Evolutionary conservation across 768 basidiomycete genomes (phyloP).

Genomic region (Boletus bicolor): DNA sequence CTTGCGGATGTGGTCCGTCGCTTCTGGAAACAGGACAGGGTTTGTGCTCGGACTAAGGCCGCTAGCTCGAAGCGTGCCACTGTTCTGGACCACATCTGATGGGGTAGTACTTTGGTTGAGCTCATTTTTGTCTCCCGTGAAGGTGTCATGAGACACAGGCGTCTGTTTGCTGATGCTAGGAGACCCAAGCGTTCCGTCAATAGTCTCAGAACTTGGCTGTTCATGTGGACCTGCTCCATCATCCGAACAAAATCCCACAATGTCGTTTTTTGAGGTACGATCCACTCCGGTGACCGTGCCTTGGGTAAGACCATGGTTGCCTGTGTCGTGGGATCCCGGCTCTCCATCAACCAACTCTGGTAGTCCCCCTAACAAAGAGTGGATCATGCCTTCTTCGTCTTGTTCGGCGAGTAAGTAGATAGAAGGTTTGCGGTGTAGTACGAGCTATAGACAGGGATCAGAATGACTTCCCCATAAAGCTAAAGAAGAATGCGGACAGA

Average conservation of each 20-base stretch:
- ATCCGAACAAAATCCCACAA: neutral
- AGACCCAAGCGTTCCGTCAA: neutral
- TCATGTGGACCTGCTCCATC: neutral
- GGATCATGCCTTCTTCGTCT: constrained; percentile 80
- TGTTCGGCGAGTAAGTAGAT: constrained; percentile 58
- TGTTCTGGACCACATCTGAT: neutral
- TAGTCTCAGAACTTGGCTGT: neutral
- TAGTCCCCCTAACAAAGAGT: constrained; percentile 65
- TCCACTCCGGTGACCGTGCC: neutral
- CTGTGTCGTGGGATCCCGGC: neutral
- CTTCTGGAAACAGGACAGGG: neutral
- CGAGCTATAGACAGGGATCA: constrained; percentile 46
- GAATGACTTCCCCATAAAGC: neutral
- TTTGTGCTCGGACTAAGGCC: neutral
- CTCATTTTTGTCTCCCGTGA: neutral
- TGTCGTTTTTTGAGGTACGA: neutral
- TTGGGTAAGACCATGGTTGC: neutral
- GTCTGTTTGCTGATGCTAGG: neutral
- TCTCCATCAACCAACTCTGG: constrained; percentile 43
- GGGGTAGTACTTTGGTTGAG: neutral
- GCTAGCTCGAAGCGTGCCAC: neutral
- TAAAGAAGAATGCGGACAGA: neutral
- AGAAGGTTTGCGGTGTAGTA: constrained; percentile 69
- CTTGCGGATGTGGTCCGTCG: neutral
- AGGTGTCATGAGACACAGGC: neutral